These are phyloP conservation scores for Russula lepida DNA, from an alignment of 768 basidiomycete genomes.

Conservation along the genomic window DNA sequence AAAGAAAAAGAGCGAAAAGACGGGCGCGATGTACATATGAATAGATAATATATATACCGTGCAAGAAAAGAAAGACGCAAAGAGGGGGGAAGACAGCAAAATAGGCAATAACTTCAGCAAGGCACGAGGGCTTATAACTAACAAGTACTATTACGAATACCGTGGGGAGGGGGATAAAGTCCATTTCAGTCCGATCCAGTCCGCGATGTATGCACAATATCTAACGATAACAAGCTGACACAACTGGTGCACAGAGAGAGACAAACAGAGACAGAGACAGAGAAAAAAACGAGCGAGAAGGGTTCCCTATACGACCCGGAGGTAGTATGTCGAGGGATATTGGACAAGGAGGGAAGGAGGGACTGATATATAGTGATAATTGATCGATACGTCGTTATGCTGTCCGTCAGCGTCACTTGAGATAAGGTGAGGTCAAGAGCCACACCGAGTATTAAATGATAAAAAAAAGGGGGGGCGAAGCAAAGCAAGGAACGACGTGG, in stretches of 20 bases:
- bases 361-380: background rate
- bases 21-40: conserved; percentile 2
- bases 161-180: background rate
- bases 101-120: background rate
- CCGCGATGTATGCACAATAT: background rate
- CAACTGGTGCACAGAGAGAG: background rate
- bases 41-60: conserved; percentile 2
- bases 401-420: background rate
- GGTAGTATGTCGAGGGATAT: background rate
- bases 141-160: background rate
- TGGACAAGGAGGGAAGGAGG: background rate
- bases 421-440: background rate
- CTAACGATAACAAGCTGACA: background rate
- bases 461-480: background rate
- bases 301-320: too few species aligned
- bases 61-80: background rate
- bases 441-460: background rate
- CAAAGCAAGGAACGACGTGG: background rate
- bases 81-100: background rate
- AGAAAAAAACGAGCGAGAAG: background rate
- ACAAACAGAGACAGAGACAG: background rate
- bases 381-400: background rate
- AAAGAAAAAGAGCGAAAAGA: background rate
- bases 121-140: background rate
- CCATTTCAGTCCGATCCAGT: background rate